Evolutionary conservation across 805 yeast genomes (phyloP).

Genomic region (Cyberlindnera euphorbiiphila): DNA sequence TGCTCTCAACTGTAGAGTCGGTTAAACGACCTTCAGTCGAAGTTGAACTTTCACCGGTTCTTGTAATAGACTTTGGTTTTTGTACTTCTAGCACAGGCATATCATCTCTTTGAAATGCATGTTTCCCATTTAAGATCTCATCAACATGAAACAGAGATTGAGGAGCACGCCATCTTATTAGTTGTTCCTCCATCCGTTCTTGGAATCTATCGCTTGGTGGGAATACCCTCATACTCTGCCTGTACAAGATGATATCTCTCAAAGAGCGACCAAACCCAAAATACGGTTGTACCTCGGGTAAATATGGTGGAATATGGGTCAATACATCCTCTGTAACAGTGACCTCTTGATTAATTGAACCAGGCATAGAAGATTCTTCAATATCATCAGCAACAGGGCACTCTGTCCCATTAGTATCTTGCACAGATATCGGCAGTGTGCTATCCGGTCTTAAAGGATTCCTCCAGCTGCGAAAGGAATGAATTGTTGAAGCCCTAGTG

Average conservation of each 20-base stretch:
- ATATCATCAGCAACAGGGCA: no score
- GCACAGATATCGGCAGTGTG: not conserved
- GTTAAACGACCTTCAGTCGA: slow-evolving; percentile 5
- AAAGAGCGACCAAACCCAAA: slow-evolving; percentile 22
- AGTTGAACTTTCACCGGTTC: no score
- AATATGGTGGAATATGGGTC: slow-evolving; percentile 22
- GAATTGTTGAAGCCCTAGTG: no score
- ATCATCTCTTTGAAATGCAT: slow-evolving; percentile 29
- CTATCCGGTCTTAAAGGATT: not conserved
- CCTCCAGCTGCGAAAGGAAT: no score
- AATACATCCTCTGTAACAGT: slow-evolving; percentile 10
- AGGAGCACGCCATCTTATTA: slow-evolving; percentile 35
- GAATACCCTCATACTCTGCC: slow-evolving; percentile 29
- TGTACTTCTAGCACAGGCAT: slow-evolving; percentile 16
- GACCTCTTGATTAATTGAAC: no score
- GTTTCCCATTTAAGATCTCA: slow-evolving; percentile 31
- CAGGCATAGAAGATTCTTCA: no score
- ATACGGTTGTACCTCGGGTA: slow-evolving; percentile 13
- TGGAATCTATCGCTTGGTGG: slow-evolving; percentile 27
- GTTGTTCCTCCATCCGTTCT: slow-evolving; percentile 34
- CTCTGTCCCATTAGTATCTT: not conserved
- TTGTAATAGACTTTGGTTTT: no score
- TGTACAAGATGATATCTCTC: slow-evolving; percentile 26
- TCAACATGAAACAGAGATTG: slow-evolving; percentile 26
- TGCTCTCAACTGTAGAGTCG: slow-evolving; percentile 15